Conservation (phyloP, 2,329 filamentous ascomycete species). For the Neofusicoccum sp. region DNA sequence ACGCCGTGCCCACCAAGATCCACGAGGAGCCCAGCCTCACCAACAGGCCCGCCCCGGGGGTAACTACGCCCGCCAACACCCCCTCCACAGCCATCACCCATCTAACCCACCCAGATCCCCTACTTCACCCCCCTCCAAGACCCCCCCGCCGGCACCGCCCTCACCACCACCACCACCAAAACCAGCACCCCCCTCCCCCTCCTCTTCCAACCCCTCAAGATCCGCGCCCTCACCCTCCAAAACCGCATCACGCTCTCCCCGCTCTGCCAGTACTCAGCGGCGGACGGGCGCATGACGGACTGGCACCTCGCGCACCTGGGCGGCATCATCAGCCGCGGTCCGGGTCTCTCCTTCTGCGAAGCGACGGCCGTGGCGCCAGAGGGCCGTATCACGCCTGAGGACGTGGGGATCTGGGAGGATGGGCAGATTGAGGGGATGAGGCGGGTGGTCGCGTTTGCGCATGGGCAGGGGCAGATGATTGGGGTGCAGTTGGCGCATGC, state of each 20-base stretch:
- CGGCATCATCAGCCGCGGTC: slow-evolving; percentile 72
- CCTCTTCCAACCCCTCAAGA: slow-evolving; percentile 57
- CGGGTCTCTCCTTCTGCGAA: slow-evolving; percentile 72
- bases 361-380: slow-evolving; percentile 72
- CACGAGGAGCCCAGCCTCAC: slow-evolving; percentile 34
- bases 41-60: slow-evolving; percentile 44
- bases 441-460: slow-evolving; percentile 72
- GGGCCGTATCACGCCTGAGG: slow-evolving; percentile 79
- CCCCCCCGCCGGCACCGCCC: slow-evolving; percentile 47
- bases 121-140: slow-evolving; percentile 51
- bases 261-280: slow-evolving; percentile 64
- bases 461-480: slow-evolving; percentile 73
- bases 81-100: background rate
- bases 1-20: slow-evolving; percentile 31
- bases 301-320: slow-evolving; percentile 84
- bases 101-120: slow-evolving; percentile 30
- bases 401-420: slow-evolving; percentile 80
- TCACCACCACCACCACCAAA: slow-evolving; percentile 33
- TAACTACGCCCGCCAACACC: slow-evolving; percentile 25
- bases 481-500: slow-evolving; percentile 82
- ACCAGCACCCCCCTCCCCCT: slow-evolving; percentile 54
- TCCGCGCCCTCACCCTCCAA: slow-evolving; percentile 61
- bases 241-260: slow-evolving; percentile 66
- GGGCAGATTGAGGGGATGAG: slow-evolving; percentile 71
- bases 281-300: slow-evolving; percentile 71